Evolutionary conservation across 1,284 basidiomycete species (phyloP).

Genomic region (Apiotrichum sp.): DNA sequence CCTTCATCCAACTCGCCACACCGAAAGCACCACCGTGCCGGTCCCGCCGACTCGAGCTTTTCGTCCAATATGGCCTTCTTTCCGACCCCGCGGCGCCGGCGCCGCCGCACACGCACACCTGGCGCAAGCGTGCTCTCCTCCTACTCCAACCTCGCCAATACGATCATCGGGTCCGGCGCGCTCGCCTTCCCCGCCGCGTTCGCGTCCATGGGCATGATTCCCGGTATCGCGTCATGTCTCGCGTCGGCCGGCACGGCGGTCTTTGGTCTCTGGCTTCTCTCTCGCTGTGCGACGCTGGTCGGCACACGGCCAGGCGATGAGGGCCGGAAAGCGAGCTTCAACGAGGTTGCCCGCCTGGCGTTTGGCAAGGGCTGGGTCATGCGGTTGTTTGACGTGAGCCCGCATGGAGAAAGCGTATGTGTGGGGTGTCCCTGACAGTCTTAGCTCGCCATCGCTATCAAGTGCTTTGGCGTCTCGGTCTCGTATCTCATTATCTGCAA

Average conservation of each 20-base stretch:
- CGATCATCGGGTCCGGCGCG: conserved; percentile 79
- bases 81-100: neutral
- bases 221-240: conserved; percentile 81
- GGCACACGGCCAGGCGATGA: conserved; percentile 42
- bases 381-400: conserved; percentile 41
- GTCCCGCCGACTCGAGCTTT: no score
- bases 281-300: conserved; percentile 74
- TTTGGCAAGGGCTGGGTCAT: conserved; percentile 53
- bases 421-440: no score
- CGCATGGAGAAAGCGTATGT: no score
- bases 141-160: conserved; percentile 64
- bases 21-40: neutral
- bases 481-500: conserved; percentile 95
- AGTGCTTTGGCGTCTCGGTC: conserved; percentile 94
- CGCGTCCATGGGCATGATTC: conserved; percentile 76
- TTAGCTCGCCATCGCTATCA: conserved; percentile 92
- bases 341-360: conserved; percentile 74
- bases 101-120: conserved; percentile 6
- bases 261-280: conserved; percentile 85
- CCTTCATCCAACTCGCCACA: neutral
- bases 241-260: conserved; percentile 73
- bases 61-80: neutral
- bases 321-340: conserved; percentile 70
- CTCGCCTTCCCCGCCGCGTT: conserved; percentile 58
- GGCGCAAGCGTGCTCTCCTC: conserved; percentile 26